These are phyloP conservation scores for Angomonas ambiguus DNA, from an alignment of 208 protist species.

Conservation along the genomic window DNA sequence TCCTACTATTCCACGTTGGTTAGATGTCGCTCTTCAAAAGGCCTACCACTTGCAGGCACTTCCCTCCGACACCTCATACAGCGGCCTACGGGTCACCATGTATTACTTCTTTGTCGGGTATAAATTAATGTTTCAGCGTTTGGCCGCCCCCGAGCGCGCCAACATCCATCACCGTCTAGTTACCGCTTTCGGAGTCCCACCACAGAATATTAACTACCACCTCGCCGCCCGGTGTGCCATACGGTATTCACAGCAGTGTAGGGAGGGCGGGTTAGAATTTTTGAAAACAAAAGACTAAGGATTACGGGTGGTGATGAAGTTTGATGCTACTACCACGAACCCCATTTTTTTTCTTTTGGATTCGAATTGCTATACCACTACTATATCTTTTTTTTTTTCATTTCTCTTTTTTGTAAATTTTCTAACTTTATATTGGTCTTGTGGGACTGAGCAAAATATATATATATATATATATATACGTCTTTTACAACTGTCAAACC, in stretches of 20 bases:
- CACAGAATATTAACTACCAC: conserved; percentile 55
- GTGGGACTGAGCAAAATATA: not conserved
- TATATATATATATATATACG: not conserved
- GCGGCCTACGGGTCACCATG: conserved; percentile 64
- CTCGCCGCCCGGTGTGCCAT: conserved; percentile 70
- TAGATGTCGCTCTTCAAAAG: conserved; percentile 39
- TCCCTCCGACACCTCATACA: conserved; percentile 58
- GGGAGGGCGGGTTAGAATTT: too few relatives aligned
- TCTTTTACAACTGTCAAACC: not conserved
- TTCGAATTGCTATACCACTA: not conserved
- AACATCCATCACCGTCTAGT: conserved; percentile 74
- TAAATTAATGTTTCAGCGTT: conserved; percentile 67
- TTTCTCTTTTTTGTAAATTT: not conserved
- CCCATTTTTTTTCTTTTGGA: too few relatives aligned
- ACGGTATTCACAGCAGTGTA: conserved; percentile 55
- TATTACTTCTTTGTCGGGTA: conserved; percentile 75
- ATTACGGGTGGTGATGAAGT: too few relatives aligned
- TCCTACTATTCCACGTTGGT: conserved; percentile 37
- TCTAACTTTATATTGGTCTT: conserved; percentile 4
- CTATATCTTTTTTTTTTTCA: not conserved
- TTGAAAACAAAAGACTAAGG: too few relatives aligned
- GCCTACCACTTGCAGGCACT: conserved; percentile 63
- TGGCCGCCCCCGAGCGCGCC: conserved; percentile 52
- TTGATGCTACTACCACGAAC: too few relatives aligned
- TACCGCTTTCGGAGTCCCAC: conserved; percentile 60